Conservation (phyloP, 2,329 filamentous ascomycete genomes). For the Chrysoporthe puriensis region DNA sequence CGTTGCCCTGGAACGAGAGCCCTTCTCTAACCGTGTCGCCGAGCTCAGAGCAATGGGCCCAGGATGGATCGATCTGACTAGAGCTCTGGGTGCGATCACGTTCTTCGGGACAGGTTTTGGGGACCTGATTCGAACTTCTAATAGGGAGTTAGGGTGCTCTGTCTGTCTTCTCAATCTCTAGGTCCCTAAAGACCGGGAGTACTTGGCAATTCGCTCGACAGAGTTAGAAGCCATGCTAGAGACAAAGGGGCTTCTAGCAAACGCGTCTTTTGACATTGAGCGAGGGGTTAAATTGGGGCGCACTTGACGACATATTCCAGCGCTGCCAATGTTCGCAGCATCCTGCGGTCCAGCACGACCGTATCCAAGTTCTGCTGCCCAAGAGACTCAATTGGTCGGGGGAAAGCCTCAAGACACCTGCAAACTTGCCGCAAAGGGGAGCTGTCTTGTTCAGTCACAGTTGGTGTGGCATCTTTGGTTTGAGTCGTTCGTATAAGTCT, state of each 20-base stretch:
- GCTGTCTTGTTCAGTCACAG: slow-evolving; percentile 31
- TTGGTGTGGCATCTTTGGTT: slow-evolving; percentile 22
- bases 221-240: slow-evolving; percentile 25
- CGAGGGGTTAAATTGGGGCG: slow-evolving; percentile 30
- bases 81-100: slow-evolving; percentile 33
- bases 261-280: slow-evolving; percentile 23
- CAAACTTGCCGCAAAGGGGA: slow-evolving; percentile 13
- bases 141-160: background rate
- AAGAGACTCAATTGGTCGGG: background rate
- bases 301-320: slow-evolving; percentile 27
- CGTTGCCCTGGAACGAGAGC: slow-evolving; percentile 31
- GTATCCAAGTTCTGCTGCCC: slow-evolving; percentile 13
- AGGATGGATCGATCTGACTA: slow-evolving; percentile 39
- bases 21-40: slow-evolving; percentile 31
- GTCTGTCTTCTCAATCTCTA: slow-evolving; percentile 2
- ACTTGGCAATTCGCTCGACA: slow-evolving; percentile 24
- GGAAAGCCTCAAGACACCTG: slow-evolving; percentile 16
- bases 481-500: slow-evolving; percentile 22
- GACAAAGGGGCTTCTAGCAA: slow-evolving; percentile 12
- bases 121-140: slow-evolving; percentile 27
- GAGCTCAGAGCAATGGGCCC: slow-evolving; percentile 29
- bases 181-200: slow-evolving; percentile 22
- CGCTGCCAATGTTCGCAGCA: slow-evolving; percentile 19
- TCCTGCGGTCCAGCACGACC: background rate
- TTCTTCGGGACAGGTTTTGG: slow-evolving; percentile 33